Evolutionary conservation across 1,284 basidiomycete species (phyloP), one percentile per base, ranked within the genome.

Genomic region (Laetiporus sulphureus): DNA sequence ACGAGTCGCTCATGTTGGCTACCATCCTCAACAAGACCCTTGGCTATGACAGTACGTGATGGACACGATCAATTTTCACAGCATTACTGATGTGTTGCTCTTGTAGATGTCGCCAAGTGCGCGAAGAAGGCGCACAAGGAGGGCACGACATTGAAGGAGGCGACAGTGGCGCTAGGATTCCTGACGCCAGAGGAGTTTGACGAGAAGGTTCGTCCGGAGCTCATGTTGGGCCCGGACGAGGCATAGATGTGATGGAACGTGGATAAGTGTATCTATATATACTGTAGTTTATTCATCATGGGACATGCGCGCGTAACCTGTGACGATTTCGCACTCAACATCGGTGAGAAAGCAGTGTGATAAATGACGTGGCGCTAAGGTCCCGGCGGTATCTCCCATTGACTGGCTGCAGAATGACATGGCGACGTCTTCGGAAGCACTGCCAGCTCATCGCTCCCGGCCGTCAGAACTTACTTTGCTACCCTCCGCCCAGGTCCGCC

Each of bases 41-140:
- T 45, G 93, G 93, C 46, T 96, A 95, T 63, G 93, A 96, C 69
- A 95, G 89, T 91, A 55, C 67, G 90, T 80, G 16, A 43, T 30
- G 34, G 13, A 39, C 38, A 25, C 40, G 11, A 29, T 27, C n/a
- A 29, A 13, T 38, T 15, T 15, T 12, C 20, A 21, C 38, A 42
- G 25, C 12, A 36, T 36, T 12, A 24, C 48, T 45, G 18, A 45
- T 31, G 25, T 21, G 15, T 57, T 46, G 36, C 15, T 40, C 25
- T 20, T 41, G 30, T 35, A 93, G 91, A 96, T 66, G 95, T 98
- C 33, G 96, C 96, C 39, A 94, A 91, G 66, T 93, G 91, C 53
- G 96, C 96, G 31, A 99, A 99, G 79, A 99, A 99, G 68, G 96
- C 96, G 12, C 96, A 99, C 76, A 93, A 89, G 66, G 93, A 99